phyloP scores from a whole-genome alignment of 2,329 filamentous ascomycete species.

The Cytospora chrysosperma region DNA sequence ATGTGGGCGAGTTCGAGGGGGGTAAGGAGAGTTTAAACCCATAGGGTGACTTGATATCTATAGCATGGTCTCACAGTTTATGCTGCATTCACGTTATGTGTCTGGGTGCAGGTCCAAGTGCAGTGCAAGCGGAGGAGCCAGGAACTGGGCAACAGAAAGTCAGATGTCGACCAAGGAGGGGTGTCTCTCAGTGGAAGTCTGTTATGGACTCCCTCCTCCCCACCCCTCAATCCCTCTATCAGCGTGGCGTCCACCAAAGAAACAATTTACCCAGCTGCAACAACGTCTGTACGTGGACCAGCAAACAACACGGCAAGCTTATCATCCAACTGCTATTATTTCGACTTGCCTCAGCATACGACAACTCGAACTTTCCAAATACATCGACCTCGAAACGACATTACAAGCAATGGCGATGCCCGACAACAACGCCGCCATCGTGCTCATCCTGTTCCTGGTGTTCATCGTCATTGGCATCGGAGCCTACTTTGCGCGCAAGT shows the following conservation, averaged over 20 bases:
- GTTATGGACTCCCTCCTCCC: no score
- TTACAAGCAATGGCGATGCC: slow-evolving; percentile 10
- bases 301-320: neutral
- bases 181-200: no score
- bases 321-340: neutral
- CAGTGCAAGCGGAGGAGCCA: neutral
- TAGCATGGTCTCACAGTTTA: neutral
- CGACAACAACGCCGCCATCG: slow-evolving; percentile 31
- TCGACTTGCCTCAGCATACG: neutral
- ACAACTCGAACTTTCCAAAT: neutral
- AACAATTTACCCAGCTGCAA: neutral
- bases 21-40: slow-evolving; percentile 33
- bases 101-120: no score
- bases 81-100: neutral
- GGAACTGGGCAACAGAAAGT: neutral
- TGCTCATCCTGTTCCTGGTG: slow-evolving; percentile 32
- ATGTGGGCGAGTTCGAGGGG: slow-evolving; percentile 44
- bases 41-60: neutral
- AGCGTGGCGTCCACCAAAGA: no score
- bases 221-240: no score
- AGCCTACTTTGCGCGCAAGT: slow-evolving; percentile 28
- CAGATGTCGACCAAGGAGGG: no score
- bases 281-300: neutral
- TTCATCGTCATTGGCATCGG: slow-evolving; percentile 26
- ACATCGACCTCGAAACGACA: neutral